Conservation (phyloP, 768 basidiomycete genomes). For the Rhodosporidiobolus sp. region DNA sequence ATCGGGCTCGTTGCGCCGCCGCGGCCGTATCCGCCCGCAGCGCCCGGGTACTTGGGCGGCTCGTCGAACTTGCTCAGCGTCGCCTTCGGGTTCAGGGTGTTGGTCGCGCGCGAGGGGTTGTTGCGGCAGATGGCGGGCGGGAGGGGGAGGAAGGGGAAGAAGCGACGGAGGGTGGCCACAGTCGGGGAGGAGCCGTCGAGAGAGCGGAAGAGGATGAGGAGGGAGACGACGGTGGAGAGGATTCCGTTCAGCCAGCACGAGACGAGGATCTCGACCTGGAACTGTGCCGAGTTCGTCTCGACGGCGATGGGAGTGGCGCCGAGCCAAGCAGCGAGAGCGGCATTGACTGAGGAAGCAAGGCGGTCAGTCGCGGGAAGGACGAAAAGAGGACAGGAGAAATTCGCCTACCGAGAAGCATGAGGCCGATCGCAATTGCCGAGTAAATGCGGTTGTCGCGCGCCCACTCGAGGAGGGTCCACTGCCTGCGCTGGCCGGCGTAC, state of each 20-base stretch:
- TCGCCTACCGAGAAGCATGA: slow-evolving; percentile 1
- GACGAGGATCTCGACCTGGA: slow-evolving; percentile 21
- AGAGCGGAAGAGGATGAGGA: slow-evolving; percentile 38
- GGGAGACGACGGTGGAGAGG: slow-evolving; percentile 25
- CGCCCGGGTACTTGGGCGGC: no score
- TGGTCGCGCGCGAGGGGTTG: no score
- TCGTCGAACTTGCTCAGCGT: no score
- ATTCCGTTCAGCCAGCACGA: slow-evolving; percentile 28
- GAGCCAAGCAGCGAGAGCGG: slow-evolving; percentile 10
- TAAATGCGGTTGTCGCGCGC: slow-evolving; percentile 7
- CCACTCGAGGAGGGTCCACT: slow-evolving; percentile 18
- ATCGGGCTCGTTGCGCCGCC: no score
- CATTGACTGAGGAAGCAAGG: background rate
- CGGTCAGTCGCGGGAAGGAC: no score
- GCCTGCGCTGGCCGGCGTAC: background rate
- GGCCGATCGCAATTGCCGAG: slow-evolving; percentile 9
- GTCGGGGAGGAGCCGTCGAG: slow-evolving; percentile 21
- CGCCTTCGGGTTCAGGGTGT: no score
- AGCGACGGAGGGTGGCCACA: background rate
- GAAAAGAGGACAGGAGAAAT: no score
- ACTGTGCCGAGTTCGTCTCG: slow-evolving; percentile 1
- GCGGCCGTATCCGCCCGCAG: no score
- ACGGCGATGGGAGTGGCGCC: background rate
- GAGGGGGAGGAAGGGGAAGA: slow-evolving; percentile 17
- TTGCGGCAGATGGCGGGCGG: slow-evolving; percentile 7